Evolutionary conservation across 2,329 filamentous ascomycete genomes (phyloP).

Genomic region (Pezicula carpinea): DNA sequence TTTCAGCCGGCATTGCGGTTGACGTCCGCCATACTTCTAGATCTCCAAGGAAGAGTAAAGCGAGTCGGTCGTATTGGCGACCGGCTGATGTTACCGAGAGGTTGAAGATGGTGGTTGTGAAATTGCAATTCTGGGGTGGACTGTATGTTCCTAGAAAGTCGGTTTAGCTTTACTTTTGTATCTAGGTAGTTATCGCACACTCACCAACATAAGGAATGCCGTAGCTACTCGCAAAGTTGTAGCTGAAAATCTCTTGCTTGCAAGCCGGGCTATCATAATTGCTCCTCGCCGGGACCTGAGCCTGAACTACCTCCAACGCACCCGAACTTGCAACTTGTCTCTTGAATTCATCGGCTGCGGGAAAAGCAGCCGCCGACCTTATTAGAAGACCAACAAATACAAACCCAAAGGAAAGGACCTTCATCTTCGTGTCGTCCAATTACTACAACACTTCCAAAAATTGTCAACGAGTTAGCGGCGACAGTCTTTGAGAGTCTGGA

Average conservation of each 20-base stretch:
- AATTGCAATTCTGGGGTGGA: slow-evolving; percentile 21
- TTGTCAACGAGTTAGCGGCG: too few species aligned
- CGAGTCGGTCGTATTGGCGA: slow-evolving; percentile 58
- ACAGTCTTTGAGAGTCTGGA: too few species aligned
- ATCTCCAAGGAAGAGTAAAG: slow-evolving; percentile 55
- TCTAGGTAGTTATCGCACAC: not conserved
- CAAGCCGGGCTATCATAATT: not conserved
- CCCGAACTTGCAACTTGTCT: not conserved
- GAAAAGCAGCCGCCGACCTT: not conserved
- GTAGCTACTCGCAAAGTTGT: slow-evolving; percentile 1
- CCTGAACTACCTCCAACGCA: not conserved
- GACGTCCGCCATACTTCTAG: slow-evolving; percentile 61
- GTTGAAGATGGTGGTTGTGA: slow-evolving; percentile 42
- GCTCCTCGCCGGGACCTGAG: not conserved
- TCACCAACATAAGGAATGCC: slow-evolving; percentile 1
- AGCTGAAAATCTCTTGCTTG: not conserved
- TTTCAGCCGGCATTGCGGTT: slow-evolving; percentile 55
- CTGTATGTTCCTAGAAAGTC: slow-evolving; percentile 5
- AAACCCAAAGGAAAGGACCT: not conserved
- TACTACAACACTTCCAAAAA: not conserved
- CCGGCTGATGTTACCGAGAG: slow-evolving; percentile 55
- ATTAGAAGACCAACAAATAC: not conserved
- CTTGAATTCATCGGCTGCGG: not conserved
- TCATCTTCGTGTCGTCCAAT: not conserved
- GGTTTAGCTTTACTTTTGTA: not conserved